Percentiles rank a stretch among this genome's conserved stretches.
phyloP scores from a whole-genome alignment of 177 flowering plant genomes.

The Tripterygium wilfordii region DNA sequence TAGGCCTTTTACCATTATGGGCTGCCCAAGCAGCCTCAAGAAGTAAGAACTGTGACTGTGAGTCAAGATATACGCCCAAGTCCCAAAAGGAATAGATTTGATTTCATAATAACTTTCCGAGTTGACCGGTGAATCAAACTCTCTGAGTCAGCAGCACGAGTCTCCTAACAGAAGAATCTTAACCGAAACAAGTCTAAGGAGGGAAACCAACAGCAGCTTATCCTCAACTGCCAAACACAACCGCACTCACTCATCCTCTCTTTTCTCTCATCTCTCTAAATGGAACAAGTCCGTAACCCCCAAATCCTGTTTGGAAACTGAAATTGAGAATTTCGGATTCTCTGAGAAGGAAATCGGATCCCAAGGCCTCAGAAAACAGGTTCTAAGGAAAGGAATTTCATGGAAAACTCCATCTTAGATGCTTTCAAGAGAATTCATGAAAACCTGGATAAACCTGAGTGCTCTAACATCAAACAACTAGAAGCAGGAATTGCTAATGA shows the following conservation, averaged over 20 bases:
- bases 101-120: neutral
- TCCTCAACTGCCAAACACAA: constrained; percentile 18
- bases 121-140: neutral
- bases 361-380: constrained; percentile 36
- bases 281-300: no score
- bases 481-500: no score
- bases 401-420: constrained; percentile 57
- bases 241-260: constrained; percentile 11
- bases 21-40: no score
- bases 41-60: no score
- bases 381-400: constrained; percentile 35
- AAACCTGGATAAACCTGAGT: no score
- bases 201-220: constrained; percentile 33
- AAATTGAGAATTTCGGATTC: neutral
- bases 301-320: constrained; percentile 5
- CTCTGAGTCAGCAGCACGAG: neutral
- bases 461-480: no score
- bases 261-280: constrained; percentile 6
- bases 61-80: no score
- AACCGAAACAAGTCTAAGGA: constrained; percentile 9
- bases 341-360: constrained; percentile 27
- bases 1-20: no score
- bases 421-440: no score
- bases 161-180: constrained; percentile 2
- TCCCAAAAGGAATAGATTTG: no score